Conservation (phyloP, 2,329 filamentous ascomycete species). For the Ophidiomyces ophidiicola region DNA sequence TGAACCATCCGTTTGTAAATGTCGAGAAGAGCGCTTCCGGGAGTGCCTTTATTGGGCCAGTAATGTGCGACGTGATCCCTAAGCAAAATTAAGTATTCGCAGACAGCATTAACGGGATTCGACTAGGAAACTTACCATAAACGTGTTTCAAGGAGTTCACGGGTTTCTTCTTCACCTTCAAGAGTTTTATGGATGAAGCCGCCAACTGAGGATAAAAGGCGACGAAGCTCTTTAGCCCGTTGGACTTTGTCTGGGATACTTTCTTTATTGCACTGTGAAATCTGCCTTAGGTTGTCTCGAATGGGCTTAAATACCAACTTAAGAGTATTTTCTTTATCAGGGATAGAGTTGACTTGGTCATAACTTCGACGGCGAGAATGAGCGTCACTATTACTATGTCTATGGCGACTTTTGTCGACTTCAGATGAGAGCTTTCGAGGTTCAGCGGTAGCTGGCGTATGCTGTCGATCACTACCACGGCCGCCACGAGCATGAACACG, state of each 20-base stretch:
- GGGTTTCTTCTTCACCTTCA: slow-evolving; percentile 27
- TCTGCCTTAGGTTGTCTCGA: slow-evolving; percentile 31
- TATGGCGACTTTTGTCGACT: slow-evolving; percentile 5
- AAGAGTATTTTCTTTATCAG: slow-evolving; percentile 32
- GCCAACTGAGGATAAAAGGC: slow-evolving; percentile 35
- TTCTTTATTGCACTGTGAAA: slow-evolving; percentile 36
- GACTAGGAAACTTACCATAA: slow-evolving; percentile 30
- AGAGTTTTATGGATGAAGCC: slow-evolving; percentile 35
- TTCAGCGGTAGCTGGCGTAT: slow-evolving; percentile 28
- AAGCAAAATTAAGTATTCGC: slow-evolving; percentile 18
- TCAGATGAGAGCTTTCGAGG: not conserved
- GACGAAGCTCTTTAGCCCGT: slow-evolving; percentile 34
- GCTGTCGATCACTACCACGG: slow-evolving; percentile 34
- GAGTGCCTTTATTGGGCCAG: slow-evolving; percentile 35
- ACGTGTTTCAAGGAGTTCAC: slow-evolving; percentile 32
- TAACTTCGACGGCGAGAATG: slow-evolving; percentile 19
- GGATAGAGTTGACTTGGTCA: slow-evolving; percentile 16
- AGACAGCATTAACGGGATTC: not conserved
- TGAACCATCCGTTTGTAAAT: slow-evolving; percentile 15
- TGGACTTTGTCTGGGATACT: slow-evolving; percentile 34
- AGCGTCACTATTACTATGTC: slow-evolving; percentile 16
- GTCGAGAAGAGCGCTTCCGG: slow-evolving; percentile 15
- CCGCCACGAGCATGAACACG: slow-evolving; percentile 31
- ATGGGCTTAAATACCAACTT: slow-evolving; percentile 38
- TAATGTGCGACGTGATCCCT: slow-evolving; percentile 38